Percentiles rank a stretch among this genome's conserved stretches.
Conservation (phyloP, 305 asterid species). For the Fraxinus velutina region DNA sequence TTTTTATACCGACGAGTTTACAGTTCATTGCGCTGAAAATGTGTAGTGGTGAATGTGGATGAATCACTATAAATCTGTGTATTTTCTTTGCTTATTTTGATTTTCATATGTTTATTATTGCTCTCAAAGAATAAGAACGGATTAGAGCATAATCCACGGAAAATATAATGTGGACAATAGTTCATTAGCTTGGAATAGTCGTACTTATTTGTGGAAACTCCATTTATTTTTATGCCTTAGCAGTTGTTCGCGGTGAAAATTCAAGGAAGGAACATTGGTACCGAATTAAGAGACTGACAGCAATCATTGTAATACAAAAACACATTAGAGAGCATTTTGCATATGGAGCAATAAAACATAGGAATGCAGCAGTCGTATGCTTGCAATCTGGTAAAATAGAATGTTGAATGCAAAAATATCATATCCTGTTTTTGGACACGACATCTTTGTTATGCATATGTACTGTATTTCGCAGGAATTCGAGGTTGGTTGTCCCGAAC, state of each 20-base stretch:
- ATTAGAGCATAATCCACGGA: background rate
- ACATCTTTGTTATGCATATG: background rate
- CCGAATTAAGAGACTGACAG: slow-evolving; percentile 24
- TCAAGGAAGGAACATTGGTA: slow-evolving; percentile 34
- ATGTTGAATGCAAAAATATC: background rate
- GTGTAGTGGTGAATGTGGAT: background rate
- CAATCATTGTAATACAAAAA: slow-evolving; percentile 43
- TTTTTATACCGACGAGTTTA: background rate
- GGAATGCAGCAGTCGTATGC: slow-evolving; percentile 26
- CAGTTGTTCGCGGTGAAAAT: slow-evolving; percentile 68
- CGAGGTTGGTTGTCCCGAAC: slow-evolving; percentile 36
- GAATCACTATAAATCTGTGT: background rate
- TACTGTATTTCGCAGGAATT: slow-evolving; percentile 20
- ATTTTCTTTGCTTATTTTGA: background rate
- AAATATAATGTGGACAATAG: background rate
- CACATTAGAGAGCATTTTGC: slow-evolving; percentile 26
- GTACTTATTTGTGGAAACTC: background rate
- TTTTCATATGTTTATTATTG: background rate
- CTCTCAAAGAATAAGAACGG: background rate
- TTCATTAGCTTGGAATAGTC: background rate
- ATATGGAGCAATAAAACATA: slow-evolving; percentile 19
- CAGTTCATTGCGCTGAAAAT: background rate
- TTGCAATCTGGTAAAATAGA: slow-evolving; percentile 34
- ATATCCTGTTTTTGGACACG: background rate
- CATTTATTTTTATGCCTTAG: background rate